phyloP scores from a whole-genome alignment of 768 basidiomycete genomes.

The Mycena vitilis region DNA sequence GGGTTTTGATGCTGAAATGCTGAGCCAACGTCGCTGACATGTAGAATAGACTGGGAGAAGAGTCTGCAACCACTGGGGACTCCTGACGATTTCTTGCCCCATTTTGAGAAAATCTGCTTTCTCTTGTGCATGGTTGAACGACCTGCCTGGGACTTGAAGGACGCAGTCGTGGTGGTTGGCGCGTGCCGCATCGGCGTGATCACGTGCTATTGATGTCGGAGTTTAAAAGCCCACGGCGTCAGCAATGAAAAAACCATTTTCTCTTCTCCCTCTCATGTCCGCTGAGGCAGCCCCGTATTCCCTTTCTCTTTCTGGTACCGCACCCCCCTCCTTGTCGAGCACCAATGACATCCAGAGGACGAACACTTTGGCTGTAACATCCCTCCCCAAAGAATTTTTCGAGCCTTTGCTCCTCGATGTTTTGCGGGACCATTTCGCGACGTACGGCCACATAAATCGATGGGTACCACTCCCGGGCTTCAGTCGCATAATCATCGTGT shows the following conservation, averaged over 20 bases:
- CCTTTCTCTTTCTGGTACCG: slow-evolving; percentile 34
- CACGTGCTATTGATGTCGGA: not conserved
- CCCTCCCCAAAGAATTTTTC: slow-evolving; percentile 84
- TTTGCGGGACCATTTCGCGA: slow-evolving; percentile 76
- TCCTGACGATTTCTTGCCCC: too few species aligned
- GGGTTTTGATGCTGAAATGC: too few species aligned
- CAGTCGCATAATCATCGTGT: slow-evolving; percentile 86
- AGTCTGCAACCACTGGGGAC: too few species aligned
- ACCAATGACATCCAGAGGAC: slow-evolving; percentile 52
- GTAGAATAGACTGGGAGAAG: too few species aligned
- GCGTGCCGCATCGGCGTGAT: not conserved
- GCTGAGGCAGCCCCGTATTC: slow-evolving; percentile 12
- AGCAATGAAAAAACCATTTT: not conserved
- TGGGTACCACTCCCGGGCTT: slow-evolving; percentile 92
- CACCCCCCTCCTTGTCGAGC: slow-evolving; percentile 23
- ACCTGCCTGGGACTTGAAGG: too few species aligned
- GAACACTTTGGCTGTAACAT: slow-evolving; percentile 88
- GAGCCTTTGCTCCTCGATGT: slow-evolving; percentile 73
- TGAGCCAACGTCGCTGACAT: too few species aligned
- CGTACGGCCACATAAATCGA: slow-evolving; percentile 85
- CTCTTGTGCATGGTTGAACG: too few species aligned
- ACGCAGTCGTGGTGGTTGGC: too few species aligned
- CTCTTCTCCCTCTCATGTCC: not conserved
- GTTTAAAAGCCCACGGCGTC: not conserved
- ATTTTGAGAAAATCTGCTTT: too few species aligned